Conservation (phyloP, 2,329 filamentous ascomycete genomes). For the Colletotrichum paranaense region DNA sequence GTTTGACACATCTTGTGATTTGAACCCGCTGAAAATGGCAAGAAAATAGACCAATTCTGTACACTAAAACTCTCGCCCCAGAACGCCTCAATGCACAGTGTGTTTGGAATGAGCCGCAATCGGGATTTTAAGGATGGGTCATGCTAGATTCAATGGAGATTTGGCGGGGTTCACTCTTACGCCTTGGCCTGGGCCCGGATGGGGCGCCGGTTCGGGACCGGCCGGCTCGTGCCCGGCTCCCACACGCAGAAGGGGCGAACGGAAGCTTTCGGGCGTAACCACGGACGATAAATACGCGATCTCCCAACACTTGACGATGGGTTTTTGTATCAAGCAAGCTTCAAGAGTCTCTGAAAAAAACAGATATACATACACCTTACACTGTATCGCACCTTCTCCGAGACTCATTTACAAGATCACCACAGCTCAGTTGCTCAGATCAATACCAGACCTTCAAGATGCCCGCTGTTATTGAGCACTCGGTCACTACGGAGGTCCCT, state of each 20-base stretch:
- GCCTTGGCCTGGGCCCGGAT: slow-evolving; percentile 22
- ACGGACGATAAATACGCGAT: slow-evolving; percentile 27
- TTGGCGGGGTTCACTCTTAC: neutral
- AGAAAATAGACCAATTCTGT: slow-evolving; percentile 14
- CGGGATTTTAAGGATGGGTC: slow-evolving; percentile 5
- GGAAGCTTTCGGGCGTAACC: neutral
- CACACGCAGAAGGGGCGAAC: slow-evolving; percentile 9
- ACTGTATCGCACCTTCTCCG: neutral
- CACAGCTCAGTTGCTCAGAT: neutral
- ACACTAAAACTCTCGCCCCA: neutral
- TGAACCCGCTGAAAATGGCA: slow-evolving; percentile 10
- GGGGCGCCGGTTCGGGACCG: slow-evolving; percentile 28
- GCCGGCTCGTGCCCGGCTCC: slow-evolving; percentile 29
- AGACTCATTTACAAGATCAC: neutral
- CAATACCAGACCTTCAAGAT: slow-evolving; percentile 37
- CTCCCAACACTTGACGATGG: neutral
- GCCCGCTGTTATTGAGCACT: slow-evolving; percentile 47
- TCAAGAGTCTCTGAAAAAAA: neutral
- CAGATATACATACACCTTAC: neutral
- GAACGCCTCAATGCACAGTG: neutral
- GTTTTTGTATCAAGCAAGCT: neutral
- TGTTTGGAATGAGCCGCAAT: neutral
- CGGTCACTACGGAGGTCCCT: slow-evolving; percentile 51
- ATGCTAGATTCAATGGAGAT: slow-evolving; percentile 25
- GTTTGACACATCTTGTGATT: slow-evolving; percentile 28